Base-by-base conservation (phyloP, 2,329 filamentous ascomycete species). In the Pseudogymnoascus sp. region DNA sequence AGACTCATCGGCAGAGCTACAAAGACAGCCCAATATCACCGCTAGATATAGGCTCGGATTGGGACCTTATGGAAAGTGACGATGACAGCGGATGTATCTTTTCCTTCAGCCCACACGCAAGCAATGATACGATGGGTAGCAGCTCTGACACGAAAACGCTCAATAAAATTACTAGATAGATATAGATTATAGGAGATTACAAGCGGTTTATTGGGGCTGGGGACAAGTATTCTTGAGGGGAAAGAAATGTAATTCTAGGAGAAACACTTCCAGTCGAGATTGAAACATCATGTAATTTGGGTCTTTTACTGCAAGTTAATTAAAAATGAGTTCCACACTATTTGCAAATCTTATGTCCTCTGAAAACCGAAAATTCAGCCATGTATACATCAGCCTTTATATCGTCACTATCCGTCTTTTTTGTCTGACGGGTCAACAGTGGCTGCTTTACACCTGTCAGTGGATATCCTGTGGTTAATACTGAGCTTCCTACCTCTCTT, bases 311-410 rank as follows among this genome's bases (percentile, higher is more conserved):
- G n/a, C n/a, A n/a, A n/a, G n/a, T 37, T 18, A 37, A 37, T 37
- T 37, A 37, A 37, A n/a, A 37, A 37, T 37, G 34, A 37, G 34
- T 8, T 37, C 34, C 5, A 37, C n/a, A 37, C 34, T 37, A 37
- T 37, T 37, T 37, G 9, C n/a, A 28, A 60, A 60, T 60, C 19
- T 23, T 38, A 58, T 60, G 15, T 34, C 35, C 35, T 52, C 60
- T 61, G 41, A 56, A 33, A 4, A 59, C 57, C n/a, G 34, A 52
- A 56, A 59, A 55, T 48, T 61, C 41, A 28, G 60, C 37, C 23
- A 38, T 61, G 34, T 61, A 61, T 34, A 59, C 39, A 61, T 61
- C 57, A 23, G 19, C 57, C 57, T 37, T 55, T 21, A 61, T 56
- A 59, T 19, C 13, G 2, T 35, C 19, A 6, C 39, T 61, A 39